Base-by-base conservation (phyloP, 768 basidiomycete genomes). In the Termitomyces sp. region DNA sequence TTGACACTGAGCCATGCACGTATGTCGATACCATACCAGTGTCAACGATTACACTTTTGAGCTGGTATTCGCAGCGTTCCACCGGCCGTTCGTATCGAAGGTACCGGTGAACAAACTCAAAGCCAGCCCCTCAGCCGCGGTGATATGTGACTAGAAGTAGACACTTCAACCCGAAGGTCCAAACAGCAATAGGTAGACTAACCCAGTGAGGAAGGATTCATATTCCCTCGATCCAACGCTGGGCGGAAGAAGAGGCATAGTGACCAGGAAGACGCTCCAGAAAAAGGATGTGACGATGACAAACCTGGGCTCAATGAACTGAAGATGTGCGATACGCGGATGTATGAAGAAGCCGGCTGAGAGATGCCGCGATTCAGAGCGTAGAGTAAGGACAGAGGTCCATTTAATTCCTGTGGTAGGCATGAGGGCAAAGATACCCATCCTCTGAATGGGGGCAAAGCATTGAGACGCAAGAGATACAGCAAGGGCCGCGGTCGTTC, bases 121-220 rank as follows among this genome's bases (percentile, higher is more conserved):
- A 2, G 4, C n/a, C 27, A 47, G 83, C 85, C 68, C 64, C 49
- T 80, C 67, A 0, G 79, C 76, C 10, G 75, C 71, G 26, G 74
- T 68, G 8, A 78, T 69, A 55, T 48, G 29, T 20, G n/a, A 48
- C n/a, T 20, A 48, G 46, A 6, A 29, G 31, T 14, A 32, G 31
- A 32, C 13, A 32, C 16, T 31, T 47, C 29, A 13, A 48, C 13
- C 12, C 20, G 47, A 32, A 47, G 47, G 31, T 85, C 84, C 2
- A 76, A 72, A 24, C 16, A 50, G 34, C 22, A 34, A 50, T 34
- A 36, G 48, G 8, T 18, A 24, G 34, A 16, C 48, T n/a, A 69
- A 88, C 87, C 76, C 82, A 88, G 62, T 88, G 89, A 2, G 86
- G 86, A 22, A 90, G 73, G 55, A 65, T 20, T 79, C 71, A 61